phyloP scores from a whole-genome alignment of 768 basidiomycete species.

The Coprinopsis marcescibilis region DNA sequence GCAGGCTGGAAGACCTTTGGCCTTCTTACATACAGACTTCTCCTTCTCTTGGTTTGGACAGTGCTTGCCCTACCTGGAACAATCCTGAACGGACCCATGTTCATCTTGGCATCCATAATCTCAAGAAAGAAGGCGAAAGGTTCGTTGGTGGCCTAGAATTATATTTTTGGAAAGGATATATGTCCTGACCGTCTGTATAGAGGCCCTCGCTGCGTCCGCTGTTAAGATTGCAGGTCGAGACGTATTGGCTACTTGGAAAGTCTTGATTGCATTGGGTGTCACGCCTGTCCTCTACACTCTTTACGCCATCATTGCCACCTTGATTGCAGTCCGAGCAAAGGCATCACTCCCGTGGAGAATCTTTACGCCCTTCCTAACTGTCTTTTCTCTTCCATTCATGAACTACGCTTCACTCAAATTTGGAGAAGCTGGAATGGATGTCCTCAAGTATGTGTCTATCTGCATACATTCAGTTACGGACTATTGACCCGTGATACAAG shows the following conservation, averaged over 20 bases:
- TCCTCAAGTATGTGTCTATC: slow-evolving; percentile 70
- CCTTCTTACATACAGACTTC: slow-evolving; percentile 75
- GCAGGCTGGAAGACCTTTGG: slow-evolving; percentile 84
- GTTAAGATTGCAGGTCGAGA: slow-evolving; percentile 96
- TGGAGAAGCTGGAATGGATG: slow-evolving; percentile 96
- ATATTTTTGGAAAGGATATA: neutral
- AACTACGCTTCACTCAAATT: slow-evolving; percentile 94
- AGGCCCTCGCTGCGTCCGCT: slow-evolving; percentile 90
- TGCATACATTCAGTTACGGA: slow-evolving; percentile 4
- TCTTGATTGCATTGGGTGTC: slow-evolving; percentile 87
- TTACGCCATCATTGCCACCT: slow-evolving; percentile 76
- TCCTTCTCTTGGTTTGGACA: slow-evolving; percentile 76
- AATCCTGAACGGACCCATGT: slow-evolving; percentile 88
- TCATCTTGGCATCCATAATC: slow-evolving; percentile 82
- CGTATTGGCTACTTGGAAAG: slow-evolving; percentile 97
- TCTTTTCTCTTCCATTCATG: slow-evolving; percentile 75
- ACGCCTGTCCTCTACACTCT: slow-evolving; percentile 81
- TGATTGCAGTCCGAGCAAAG: slow-evolving; percentile 63
- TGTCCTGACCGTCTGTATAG: slow-evolving; percentile 33
- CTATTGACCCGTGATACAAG: slow-evolving; percentile 31
- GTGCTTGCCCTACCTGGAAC: slow-evolving; percentile 85
- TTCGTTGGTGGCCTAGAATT: slow-evolving; percentile 19
- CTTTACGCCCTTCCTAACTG: slow-evolving; percentile 73
- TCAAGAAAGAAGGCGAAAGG: slow-evolving; percentile 89
- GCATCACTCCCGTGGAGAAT: slow-evolving; percentile 59